These are phyloP conservation scores for Oryza australiensis DNA, from an alignment of 176 grass and related monocot genomes.

Conservation along the genomic window DNA sequence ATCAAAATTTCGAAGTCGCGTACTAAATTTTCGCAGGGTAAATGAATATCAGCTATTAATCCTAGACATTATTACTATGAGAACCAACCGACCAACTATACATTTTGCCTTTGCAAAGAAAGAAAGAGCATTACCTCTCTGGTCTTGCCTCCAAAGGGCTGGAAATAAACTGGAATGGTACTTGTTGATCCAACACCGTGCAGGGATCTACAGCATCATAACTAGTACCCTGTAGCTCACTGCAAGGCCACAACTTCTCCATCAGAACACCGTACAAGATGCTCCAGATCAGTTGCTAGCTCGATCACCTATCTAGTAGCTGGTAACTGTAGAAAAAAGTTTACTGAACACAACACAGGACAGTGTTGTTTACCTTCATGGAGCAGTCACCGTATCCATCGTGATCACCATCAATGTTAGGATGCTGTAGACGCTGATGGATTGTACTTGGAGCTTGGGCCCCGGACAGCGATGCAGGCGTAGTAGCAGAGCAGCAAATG, in stretches of 20 bases:
- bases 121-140: background rate
- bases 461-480: conserved; percentile 5
- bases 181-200: background rate
- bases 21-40: background rate
- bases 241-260: background rate
- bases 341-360: background rate
- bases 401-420: background rate
- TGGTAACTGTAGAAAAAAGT: background rate
- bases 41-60: background rate
- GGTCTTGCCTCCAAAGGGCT: background rate
- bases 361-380: background rate
- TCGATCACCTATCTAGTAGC: background rate
- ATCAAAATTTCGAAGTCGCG: too few species aligned
- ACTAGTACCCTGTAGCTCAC: background rate
- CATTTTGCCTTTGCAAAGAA: background rate
- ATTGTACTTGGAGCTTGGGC: conserved; percentile 1
- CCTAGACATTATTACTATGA: background rate
- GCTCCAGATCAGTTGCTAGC: background rate
- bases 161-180: background rate
- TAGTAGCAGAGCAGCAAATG: background rate
- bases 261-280: background rate
- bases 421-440: background rate
- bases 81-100: background rate
- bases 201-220: background rate
- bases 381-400: background rate